A percentile compares a stretch with the other conserved stretches of the same genome.
Evolutionary conservation across 805 yeast genomes (phyloP).

Genomic region (Suhomyces sp.): DNA sequence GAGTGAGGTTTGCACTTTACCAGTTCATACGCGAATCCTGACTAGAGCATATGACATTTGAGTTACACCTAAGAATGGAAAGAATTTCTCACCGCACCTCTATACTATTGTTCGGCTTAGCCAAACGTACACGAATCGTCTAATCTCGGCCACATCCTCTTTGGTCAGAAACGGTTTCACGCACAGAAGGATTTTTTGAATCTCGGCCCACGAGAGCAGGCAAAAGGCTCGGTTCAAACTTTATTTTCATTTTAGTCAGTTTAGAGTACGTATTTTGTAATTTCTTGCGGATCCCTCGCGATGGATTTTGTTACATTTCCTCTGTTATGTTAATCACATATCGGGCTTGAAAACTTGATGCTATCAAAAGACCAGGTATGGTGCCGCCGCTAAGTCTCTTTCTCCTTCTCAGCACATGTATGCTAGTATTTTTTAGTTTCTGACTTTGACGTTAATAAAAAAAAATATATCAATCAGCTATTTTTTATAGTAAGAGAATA

Average conservation of each 20-base stretch:
- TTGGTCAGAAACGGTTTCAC: not conserved
- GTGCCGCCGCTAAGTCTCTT: not conserved
- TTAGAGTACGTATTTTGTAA: not conserved
- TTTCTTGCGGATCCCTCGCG: not conserved
- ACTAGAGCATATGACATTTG: not conserved
- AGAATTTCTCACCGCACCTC: not conserved
- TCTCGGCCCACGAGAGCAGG: not conserved
- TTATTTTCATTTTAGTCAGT: too few relatives aligned
- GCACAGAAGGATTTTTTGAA: not conserved
- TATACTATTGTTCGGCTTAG: not conserved
- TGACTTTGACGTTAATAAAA: not conserved
- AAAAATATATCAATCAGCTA: not conserved
- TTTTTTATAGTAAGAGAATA: too few relatives aligned
- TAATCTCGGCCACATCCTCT: not conserved
- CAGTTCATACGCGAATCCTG: not conserved
- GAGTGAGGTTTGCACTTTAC: not conserved
- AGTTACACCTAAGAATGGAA: not conserved
- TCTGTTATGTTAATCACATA: too few relatives aligned
- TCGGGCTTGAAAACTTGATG: not conserved
- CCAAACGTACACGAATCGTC: not conserved
- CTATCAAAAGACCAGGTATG: not conserved
- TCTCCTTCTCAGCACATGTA: not conserved
- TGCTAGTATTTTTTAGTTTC: not conserved
- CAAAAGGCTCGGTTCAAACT: not conserved
- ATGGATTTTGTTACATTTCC: not conserved